Percentiles rank a stretch among this genome's conserved stretches.
Conservation (phyloP, 768 basidiomycete species). For the Mycena rosella region DNA sequence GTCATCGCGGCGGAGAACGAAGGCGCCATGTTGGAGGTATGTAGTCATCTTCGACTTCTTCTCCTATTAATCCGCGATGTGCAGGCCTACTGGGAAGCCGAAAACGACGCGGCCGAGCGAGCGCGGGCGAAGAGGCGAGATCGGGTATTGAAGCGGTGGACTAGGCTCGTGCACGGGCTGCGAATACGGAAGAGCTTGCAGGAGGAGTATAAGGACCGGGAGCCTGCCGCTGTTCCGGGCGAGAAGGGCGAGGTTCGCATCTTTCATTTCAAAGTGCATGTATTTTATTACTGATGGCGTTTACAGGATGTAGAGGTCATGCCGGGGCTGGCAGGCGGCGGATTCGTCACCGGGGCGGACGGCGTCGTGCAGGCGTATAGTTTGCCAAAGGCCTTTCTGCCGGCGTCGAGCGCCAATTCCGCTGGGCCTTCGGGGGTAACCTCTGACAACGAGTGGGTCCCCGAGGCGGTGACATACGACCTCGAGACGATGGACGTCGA, state of each 20-base stretch:
- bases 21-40: slow-evolving; percentile 82
- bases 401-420: slow-evolving; percentile 22
- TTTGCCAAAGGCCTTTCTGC: slow-evolving; percentile 63
- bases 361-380: slow-evolving; percentile 80
- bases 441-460: slow-evolving; percentile 37
- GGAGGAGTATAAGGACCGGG: slow-evolving; percentile 73
- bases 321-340: slow-evolving; percentile 49
- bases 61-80: slow-evolving; percentile 10
- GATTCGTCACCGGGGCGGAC: slow-evolving; percentile 78
- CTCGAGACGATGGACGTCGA: slow-evolving; percentile 54
- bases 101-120: slow-evolving; percentile 82
- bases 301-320: slow-evolving; percentile 28
- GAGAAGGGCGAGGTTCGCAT: slow-evolving; percentile 33
- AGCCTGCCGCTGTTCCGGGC: slow-evolving; percentile 37
- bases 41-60: slow-evolving; percentile 55
- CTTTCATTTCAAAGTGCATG: background rate
- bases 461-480: slow-evolving; percentile 50
- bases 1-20: slow-evolving; percentile 90
- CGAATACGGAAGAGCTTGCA: slow-evolving; percentile 87
- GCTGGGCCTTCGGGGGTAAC: slow-evolving; percentile 35
- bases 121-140: slow-evolving; percentile 82
- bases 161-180: slow-evolving; percentile 87
- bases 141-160: slow-evolving; percentile 89
- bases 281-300: background rate
- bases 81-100: slow-evolving; percentile 89